Base-by-base conservation (phyloP, 169 alveolate species). In the Amoebophrya sp. region DNA sequence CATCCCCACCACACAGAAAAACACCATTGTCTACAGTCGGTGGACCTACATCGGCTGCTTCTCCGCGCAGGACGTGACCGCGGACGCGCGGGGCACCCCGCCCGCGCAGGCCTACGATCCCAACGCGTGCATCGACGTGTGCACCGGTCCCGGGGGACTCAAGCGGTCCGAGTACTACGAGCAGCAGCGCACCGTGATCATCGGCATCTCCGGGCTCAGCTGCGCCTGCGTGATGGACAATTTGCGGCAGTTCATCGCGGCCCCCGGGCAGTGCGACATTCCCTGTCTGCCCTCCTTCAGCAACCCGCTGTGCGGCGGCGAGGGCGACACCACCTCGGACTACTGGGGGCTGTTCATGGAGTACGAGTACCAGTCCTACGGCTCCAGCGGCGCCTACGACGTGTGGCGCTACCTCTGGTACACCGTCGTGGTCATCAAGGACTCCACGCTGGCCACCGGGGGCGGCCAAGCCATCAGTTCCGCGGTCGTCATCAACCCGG, bases 81-180 rank as follows among this genome's bases (percentile, higher is more conserved):
- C 83, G 38, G 83, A 66, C 35, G 83, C 83, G 35, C 1, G 32
- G 32, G 18, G 32, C 39, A 12, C 39, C 10, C 83, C 83, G 83
- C 83, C 83, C 39, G 83, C 83, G 38, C 83, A 66, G 35, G 83
- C 83, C 83, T 66, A 25, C 83, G 83, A 66, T 25, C 83, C 83
- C 32, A 66, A 66, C 35, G 83, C 1, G 32, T 66, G 83, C 83
- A n/a, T 66, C 83, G 35, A 66, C 35, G 83, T 66, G 38, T 66
- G 83, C 83, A 66, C 83, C 7, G 83, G 83, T 2, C 83, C 83
- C 7, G 83, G 83, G 35, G 83, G 83, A 7, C 32, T 66, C 12
- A 66, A 7, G 35, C 12, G 83, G 38, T 25, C 39, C 35, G 83
- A 66, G 35, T 66, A 66, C 83, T 66, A 66, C 83, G 83, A 66